These are phyloP conservation scores for Isoetes taiwanensis DNA, from an alignment of 75 land plant species.

Conservation along the genomic window DNA sequence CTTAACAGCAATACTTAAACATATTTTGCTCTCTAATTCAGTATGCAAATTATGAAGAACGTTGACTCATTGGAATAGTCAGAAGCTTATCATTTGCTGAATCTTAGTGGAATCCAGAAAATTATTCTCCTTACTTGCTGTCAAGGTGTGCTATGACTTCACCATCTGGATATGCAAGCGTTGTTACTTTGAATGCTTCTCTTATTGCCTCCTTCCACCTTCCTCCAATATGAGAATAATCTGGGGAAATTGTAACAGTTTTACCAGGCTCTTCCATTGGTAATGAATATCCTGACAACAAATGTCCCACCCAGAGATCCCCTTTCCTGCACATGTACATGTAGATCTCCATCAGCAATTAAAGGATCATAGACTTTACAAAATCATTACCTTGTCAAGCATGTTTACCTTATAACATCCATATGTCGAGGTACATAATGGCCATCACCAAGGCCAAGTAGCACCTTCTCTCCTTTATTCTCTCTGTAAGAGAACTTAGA, in stretches of 20 bases:
- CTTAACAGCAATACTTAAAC: no score
- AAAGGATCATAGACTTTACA: not conserved
- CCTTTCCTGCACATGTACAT: conserved; percentile 33
- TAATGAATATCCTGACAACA: conserved; percentile 78
- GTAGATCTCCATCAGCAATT: not conserved
- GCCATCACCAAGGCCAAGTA: conserved; percentile 78
- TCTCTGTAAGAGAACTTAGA: not conserved
- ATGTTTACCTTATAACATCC: conserved; percentile 62
- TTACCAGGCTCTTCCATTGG: conserved; percentile 67
- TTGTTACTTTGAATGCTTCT: conserved; percentile 51
- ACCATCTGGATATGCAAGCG: conserved; percentile 62
- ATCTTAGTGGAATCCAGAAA: no score
- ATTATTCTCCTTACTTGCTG: conserved; percentile 75
- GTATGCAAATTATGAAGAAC: no score
- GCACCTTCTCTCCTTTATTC: conserved; percentile 33
- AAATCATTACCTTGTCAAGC: not conserved
- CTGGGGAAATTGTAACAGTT: conserved; percentile 19
- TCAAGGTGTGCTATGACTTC: conserved; percentile 72
- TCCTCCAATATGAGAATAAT: conserved; percentile 35
- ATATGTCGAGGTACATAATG: conserved; percentile 83
- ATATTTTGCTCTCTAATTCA: no score
- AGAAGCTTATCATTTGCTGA: no score
- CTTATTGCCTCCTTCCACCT: conserved; percentile 65
- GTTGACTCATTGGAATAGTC: no score
- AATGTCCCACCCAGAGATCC: conserved; percentile 80